phyloP scores from a whole-genome alignment of 1,284 basidiomycete species.

The Fomitopsis palustris region DNA sequence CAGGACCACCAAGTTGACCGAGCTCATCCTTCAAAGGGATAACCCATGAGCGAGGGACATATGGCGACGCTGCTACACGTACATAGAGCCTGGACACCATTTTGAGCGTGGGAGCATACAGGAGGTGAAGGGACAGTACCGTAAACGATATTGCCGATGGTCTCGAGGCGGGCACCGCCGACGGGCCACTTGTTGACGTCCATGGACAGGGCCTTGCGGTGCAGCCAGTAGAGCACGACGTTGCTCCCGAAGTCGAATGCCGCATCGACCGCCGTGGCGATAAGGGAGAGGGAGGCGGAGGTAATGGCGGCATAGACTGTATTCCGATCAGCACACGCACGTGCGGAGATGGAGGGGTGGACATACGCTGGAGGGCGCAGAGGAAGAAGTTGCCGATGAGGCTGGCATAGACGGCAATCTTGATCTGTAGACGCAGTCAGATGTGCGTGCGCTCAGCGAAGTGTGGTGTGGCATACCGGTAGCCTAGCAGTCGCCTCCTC shows the following conservation, averaged over 20 bases:
- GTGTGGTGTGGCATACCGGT: constrained; percentile 40
- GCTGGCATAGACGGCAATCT: constrained; percentile 85
- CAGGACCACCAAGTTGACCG: constrained; percentile 82
- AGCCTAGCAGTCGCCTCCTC: constrained; percentile 62
- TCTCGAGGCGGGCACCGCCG: constrained; percentile 86
- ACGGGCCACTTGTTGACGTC: constrained; percentile 90
- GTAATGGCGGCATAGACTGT: constrained; percentile 86
- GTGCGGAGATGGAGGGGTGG: constrained; percentile 1
- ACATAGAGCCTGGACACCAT: constrained; percentile 58
- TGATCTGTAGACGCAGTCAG: constrained; percentile 52
- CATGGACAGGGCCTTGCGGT: constrained; percentile 69
- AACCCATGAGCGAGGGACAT: neutral
- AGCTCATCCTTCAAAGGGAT: constrained; percentile 63
- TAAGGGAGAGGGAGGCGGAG: constrained; percentile 80
- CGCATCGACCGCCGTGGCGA: constrained; percentile 88
- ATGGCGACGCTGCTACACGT: constrained; percentile 23
- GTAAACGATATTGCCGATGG: constrained; percentile 89
- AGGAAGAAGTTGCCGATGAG: constrained; percentile 74
- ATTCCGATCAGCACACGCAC: neutral
- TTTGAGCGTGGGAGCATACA: neutral
- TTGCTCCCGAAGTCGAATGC: constrained; percentile 93
- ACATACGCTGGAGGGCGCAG: constrained; percentile 65
- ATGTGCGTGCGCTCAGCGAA: neutral
- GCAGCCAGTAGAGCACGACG: constrained; percentile 78
- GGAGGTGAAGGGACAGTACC: constrained; percentile 43